Evolutionary conservation across 257 asterid species (phyloP), one percentile per base, ranked within the genome.

Genomic region (Ophiorrhiza pumila): DNA sequence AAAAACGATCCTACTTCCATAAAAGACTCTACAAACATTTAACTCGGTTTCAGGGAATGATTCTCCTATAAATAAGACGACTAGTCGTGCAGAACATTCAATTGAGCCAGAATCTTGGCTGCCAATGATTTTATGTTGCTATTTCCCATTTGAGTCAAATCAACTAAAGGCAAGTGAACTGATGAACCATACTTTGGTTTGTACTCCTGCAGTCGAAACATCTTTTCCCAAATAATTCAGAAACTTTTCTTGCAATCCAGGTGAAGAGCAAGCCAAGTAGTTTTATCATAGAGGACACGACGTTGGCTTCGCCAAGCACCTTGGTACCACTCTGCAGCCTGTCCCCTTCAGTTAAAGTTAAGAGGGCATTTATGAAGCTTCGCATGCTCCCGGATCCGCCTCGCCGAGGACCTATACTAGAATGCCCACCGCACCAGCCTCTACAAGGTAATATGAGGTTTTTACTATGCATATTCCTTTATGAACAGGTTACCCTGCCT

Each of bases 321-420:
- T 88, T 88, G 72, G 80, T 74, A 5, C 95, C 95, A 60, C 71
- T 72, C 64, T 85, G 91, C 78, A 85, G 73, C 72, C 74, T 63
- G 70, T 83, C 95, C 0, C 75, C 63, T 10, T 78, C 76, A 43
- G 86, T 80, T 78, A 88, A 78, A 73, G 95, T 85, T 70, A 86
- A n/a, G n/a, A 88, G 85, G 12, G 95, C 90, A 47, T 86, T 91
- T 47, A 63, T 39, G 88, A 85, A 56, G 95, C 95, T 80, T 86
- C 95, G 35, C 85, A 80, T 43, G 82, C 83, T 57, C 65, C 85
- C 17, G 71, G 68, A 68, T 88, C 90, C 14, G 82, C 72, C 39
- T 84, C 84, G 20, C 77, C 71, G 8, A 88, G 84, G 77, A 82
- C 88, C 78, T 79, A 76, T 25, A 77, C 81, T 8, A 88, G 87